phyloP scores from a whole-genome alignment of 2,329 filamentous ascomycete species.

The Aspergillus phoenicis region DNA sequence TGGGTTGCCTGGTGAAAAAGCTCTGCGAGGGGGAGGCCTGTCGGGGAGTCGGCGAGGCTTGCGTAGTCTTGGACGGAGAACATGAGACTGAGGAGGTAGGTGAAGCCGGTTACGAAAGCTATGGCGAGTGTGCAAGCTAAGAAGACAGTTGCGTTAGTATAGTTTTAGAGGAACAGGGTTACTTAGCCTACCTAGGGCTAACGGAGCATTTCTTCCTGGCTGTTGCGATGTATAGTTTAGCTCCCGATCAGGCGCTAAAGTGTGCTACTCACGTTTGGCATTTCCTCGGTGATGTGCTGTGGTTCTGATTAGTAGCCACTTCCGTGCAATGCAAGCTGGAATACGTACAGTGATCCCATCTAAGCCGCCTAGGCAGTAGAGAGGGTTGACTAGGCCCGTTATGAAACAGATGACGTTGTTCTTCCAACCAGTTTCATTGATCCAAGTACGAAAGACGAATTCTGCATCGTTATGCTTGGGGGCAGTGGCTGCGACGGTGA shows the following conservation, averaged over 20 bases:
- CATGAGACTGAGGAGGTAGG: conserved; percentile 56
- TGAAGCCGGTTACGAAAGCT: conserved; percentile 53
- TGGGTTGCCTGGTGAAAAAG: conserved; percentile 64
- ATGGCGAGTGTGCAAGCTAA: conserved; percentile 52
- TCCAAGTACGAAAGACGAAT: conserved; percentile 58
- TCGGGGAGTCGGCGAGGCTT: conserved; percentile 40
- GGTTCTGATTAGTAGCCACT: neutral
- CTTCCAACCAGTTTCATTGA: conserved; percentile 58
- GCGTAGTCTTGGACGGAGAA: conserved; percentile 55
- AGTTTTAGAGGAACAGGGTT: neutral
- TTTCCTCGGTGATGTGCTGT: conserved; percentile 55
- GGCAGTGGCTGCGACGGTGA: conserved; percentile 53
- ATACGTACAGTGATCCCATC: conserved; percentile 47
- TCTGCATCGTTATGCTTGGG: conserved; percentile 48
- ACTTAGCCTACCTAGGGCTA: conserved; percentile 30
- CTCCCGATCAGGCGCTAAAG: neutral
- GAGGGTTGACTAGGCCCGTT: conserved; percentile 53
- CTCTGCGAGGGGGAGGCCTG: conserved; percentile 64
- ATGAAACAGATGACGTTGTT: conserved; percentile 55
- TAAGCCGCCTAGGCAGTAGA: conserved; percentile 52
- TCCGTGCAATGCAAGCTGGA: neutral
- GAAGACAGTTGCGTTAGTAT: neutral
- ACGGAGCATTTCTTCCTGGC: conserved; percentile 36
- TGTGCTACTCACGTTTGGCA: conserved; percentile 49
- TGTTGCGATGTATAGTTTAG: conserved; percentile 11